phyloP scores from a whole-genome alignment of 371 early-diverging fungal species.

The Apophysomyces elegans region DNA sequence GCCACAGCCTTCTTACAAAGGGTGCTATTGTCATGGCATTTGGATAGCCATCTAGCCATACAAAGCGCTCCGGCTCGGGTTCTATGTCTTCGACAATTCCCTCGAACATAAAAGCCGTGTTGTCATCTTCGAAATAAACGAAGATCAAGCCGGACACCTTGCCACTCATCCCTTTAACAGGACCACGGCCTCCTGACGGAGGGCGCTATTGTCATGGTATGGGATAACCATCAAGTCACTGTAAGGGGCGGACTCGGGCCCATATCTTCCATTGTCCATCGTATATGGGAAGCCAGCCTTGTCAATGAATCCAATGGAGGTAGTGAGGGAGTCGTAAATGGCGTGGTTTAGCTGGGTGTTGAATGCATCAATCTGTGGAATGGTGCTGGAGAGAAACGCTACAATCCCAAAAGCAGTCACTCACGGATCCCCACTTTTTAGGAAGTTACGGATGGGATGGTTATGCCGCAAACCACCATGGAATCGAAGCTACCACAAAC shows the following conservation, averaged over 20 bases:
- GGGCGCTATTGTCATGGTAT: slow-evolving; percentile 2
- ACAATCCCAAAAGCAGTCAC: not conserved
- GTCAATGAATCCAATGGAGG: not conserved
- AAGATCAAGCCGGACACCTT: not conserved
- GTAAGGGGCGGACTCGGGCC: not conserved
- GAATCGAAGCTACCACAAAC: not conserved
- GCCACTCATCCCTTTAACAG: slow-evolving; percentile 3
- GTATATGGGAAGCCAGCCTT: not conserved
- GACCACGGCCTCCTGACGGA: not conserved
- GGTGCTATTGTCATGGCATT: not conserved
- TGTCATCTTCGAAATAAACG: not conserved
- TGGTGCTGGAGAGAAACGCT: not conserved
- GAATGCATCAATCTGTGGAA: too few species aligned
- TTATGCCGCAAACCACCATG: not conserved
- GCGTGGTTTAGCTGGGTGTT: too few species aligned
- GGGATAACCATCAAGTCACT: not conserved
- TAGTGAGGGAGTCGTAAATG: too few species aligned
- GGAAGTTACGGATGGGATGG: not conserved
- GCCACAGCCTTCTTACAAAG: not conserved
- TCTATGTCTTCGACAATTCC: not conserved
- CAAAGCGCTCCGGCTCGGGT: not conserved
- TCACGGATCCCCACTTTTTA: too few species aligned
- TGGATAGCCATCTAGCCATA: slow-evolving; percentile 2
- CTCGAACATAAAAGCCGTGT: not conserved
- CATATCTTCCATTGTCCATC: not conserved